Evolutionary conservation across 2,329 filamentous ascomycete genomes (phyloP).

Genomic region (Xylariales sp.): DNA sequence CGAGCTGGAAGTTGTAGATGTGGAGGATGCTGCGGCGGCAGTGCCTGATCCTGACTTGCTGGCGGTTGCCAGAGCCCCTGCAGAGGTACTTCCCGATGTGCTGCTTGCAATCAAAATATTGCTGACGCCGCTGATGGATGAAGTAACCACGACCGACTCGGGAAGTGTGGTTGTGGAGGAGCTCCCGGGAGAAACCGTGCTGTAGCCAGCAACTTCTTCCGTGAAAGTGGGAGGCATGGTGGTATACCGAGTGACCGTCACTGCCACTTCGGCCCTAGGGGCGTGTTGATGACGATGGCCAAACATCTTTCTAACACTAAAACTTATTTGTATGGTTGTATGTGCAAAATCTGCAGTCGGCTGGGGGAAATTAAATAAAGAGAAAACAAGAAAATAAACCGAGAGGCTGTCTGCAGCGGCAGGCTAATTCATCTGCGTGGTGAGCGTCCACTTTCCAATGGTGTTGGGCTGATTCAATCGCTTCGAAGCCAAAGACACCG

Average conservation of each 20-base stretch:
- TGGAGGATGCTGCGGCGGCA: conserved; percentile 14
- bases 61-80: conserved; percentile 7
- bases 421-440: no score
- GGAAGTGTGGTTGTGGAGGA: conserved; percentile 15
- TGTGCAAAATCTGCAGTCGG: no score
- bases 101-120: conserved; percentile 22
- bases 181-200: conserved; percentile 27
- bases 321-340: no score
- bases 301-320: no score
- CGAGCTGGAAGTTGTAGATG: conserved; percentile 15
- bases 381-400: no score
- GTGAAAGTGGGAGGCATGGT: conserved; percentile 36
- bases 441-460: no score
- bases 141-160: conserved; percentile 14
- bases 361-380: no score
- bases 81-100: conserved; percentile 21
- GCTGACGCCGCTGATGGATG: conserved; percentile 22
- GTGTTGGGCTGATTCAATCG: no score
- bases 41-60: conserved; percentile 16
- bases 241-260: conserved; percentile 37
- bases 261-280: no score
- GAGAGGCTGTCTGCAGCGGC: no score
- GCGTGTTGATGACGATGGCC: no score
- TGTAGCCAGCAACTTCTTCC: conserved; percentile 37
- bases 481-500: no score